Base-by-base conservation (phyloP, 768 basidiomycete species). In the Russula earlei region DNA sequence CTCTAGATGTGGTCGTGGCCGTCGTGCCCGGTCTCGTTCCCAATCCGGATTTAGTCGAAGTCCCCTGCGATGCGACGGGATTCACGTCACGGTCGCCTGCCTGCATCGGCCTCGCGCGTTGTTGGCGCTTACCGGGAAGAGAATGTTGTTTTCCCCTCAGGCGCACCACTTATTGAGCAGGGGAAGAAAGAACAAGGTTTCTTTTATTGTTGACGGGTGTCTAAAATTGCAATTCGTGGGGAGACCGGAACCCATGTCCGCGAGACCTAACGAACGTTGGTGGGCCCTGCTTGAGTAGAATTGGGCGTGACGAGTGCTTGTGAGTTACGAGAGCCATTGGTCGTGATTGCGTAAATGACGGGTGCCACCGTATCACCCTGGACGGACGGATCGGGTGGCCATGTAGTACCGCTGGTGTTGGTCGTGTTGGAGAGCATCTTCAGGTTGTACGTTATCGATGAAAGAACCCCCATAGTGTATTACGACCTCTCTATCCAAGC, bases 331-430 rank as follows among this genome's bases (percentile, higher is more conserved):
- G n/a, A 17, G 12, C n/a, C 27, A 40, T 29, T 50, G 14, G 5
- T 46, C 9, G 34, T 17, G 45, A 54, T 54, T 37, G 43, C 44
- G 44, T 38, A 46, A 54, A 54, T 54, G 36, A 31, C 52, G 52
- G 52, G 11, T 31, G 45, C 25, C 12, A 9, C 12, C 27, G 25
- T 29, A 25, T 27, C 17, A 15, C n/a, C 36, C 37, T 37, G 33
- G 37, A 27, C 24, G n/a, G 17, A 14, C 36, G 10, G 10, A 38
- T 37, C 12, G 36, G 19, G 27, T 5, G 37, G 29, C 19, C 20
- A 4, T 27, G 29, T 38, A 22, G 22, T 7, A 3, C 12, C 33
- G 17, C 36, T n/a, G n/a, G 17, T 37, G 52, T 29, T 6, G 24
- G 34, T n/a, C 4, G 52, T 15, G 27, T 46, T 19, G 36, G 19